Evolutionary conservation across 257 asterid species (phyloP).

Genomic region (Jasminum sambac): DNA sequence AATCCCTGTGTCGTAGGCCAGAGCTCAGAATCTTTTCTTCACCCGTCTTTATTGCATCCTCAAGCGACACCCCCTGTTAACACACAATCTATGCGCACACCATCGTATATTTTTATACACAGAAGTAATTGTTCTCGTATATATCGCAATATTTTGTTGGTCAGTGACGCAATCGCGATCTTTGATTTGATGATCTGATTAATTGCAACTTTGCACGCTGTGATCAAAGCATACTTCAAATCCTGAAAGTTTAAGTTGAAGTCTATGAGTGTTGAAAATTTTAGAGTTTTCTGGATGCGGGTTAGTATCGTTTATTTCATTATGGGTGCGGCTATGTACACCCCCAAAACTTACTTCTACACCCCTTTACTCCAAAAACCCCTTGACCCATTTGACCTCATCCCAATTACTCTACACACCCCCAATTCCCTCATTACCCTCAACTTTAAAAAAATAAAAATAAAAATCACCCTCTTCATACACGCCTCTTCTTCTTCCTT

Average conservation of each 20-base stretch:
- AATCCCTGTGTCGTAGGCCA: slow-evolving; percentile 26
- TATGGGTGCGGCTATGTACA: too few relatives aligned
- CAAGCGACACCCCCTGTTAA: neutral
- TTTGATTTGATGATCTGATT: neutral
- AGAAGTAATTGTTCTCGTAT: too few relatives aligned
- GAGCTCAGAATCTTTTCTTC: slow-evolving; percentile 10
- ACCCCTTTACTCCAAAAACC: too few relatives aligned
- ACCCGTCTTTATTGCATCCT: slow-evolving; percentile 5
- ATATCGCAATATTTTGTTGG: too few relatives aligned
- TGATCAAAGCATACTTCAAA: neutral
- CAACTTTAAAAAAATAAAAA: too few relatives aligned
- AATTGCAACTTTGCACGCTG: neutral
- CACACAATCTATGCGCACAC: neutral
- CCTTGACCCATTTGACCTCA: too few relatives aligned
- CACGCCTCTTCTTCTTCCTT: too few relatives aligned
- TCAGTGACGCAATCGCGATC: neutral
- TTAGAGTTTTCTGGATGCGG: slow-evolving; percentile 46
- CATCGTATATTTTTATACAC: neutral
- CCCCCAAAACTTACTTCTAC: too few relatives aligned
- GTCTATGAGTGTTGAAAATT: slow-evolving; percentile 39
- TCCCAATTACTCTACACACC: too few relatives aligned
- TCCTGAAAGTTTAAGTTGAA: slow-evolving; percentile 13
- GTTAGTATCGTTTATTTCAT: slow-evolving; percentile 23
- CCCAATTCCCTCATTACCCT: too few relatives aligned
- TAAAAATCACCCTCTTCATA: too few relatives aligned